Conservation (phyloP, 805 yeast genomes). For the Nakazawaea ishiwadae region DNA sequence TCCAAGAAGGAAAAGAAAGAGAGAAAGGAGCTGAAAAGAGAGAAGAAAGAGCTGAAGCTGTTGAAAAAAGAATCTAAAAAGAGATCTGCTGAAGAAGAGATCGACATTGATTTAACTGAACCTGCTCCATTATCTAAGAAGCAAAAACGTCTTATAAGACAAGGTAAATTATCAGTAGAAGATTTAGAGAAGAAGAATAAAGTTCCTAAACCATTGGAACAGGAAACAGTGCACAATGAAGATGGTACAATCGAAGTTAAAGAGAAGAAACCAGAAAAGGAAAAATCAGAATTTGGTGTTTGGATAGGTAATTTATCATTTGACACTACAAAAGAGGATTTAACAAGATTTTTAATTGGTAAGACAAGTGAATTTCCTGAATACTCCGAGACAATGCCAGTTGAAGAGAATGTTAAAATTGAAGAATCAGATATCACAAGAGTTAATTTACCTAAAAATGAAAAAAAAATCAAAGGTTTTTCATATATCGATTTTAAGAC, state of each 20-base stretch:
- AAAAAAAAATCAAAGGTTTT: slow-evolving; percentile 73
- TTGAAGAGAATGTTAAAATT: slow-evolving; percentile 31
- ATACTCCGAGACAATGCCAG: slow-evolving; percentile 18
- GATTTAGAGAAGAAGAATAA: slow-evolving; percentile 35
- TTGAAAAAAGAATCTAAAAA: slow-evolving; percentile 22
- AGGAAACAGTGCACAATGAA: slow-evolving; percentile 29
- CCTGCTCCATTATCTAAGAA: slow-evolving; percentile 87
- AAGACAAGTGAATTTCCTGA: slow-evolving; percentile 44
- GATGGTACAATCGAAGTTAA: slow-evolving; percentile 14
- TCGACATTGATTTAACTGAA: slow-evolving; percentile 63
- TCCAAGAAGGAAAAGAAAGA: slow-evolving; percentile 8
- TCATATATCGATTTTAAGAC: slow-evolving; percentile 82
- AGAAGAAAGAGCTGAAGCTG: slow-evolving; percentile 27
- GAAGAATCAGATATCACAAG: slow-evolving; percentile 62
- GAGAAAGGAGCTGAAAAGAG: slow-evolving; percentile 19
- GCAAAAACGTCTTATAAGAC: slow-evolving; percentile 80
- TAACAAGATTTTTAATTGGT: slow-evolving; percentile 56
- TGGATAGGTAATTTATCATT: slow-evolving; percentile 95
- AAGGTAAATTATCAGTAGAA: slow-evolving; percentile 61
- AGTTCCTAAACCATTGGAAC: slow-evolving; percentile 19
- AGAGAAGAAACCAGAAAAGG: slow-evolving; percentile 17
- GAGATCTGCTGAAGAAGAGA: slow-evolving; percentile 43
- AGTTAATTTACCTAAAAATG: slow-evolving; percentile 73
- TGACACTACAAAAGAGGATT: slow-evolving; percentile 74
- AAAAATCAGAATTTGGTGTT: slow-evolving; percentile 62